A percentile compares a stretch with the other conserved stretches of the same genome.
phyloP scores from a whole-genome alignment of 176 grass and related monocot species.

The Tillandsia fasciculata region DNA sequence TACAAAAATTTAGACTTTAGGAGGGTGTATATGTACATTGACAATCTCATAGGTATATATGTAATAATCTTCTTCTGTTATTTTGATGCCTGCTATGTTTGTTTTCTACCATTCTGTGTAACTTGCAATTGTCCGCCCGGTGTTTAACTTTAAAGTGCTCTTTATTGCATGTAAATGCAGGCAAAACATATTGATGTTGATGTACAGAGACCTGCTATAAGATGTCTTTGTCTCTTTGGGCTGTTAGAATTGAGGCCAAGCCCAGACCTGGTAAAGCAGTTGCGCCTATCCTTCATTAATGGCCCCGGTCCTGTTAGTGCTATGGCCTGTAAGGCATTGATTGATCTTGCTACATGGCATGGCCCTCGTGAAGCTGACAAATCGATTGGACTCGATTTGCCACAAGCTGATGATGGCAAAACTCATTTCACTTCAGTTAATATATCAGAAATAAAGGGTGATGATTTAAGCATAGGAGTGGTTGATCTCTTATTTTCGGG shows the following conservation, averaged over 20 bases:
- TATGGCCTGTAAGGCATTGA: conserved; percentile 74
- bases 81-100: too few species aligned
- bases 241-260: conserved; percentile 62
- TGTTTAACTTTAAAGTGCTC: neutral
- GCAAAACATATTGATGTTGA: conserved; percentile 76
- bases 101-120: too few species aligned
- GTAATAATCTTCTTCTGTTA: too few species aligned
- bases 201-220: conserved; percentile 60
- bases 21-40: too few species aligned
- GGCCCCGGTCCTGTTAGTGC: conserved; percentile 61
- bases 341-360: conserved; percentile 82
- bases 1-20: too few species aligned
- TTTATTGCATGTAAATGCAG: conserved; percentile 34
- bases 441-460: conserved; percentile 48
- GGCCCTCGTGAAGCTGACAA: conserved; percentile 70
- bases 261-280: conserved; percentile 52
- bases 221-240: conserved; percentile 75
- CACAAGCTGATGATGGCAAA: conserved; percentile 32
- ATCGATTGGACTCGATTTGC: conserved; percentile 40
- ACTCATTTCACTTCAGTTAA: conserved; percentile 40
- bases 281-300: conserved; percentile 62
- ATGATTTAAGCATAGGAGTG: conserved; percentile 47
- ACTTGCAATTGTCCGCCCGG: neutral
- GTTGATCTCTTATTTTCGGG: conserved; percentile 75
- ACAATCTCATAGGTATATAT: too few species aligned